Base-by-base conservation (phyloP, 495 filamentous ascomycete species). In the Hypoxylon lienhwacheense region DNA sequence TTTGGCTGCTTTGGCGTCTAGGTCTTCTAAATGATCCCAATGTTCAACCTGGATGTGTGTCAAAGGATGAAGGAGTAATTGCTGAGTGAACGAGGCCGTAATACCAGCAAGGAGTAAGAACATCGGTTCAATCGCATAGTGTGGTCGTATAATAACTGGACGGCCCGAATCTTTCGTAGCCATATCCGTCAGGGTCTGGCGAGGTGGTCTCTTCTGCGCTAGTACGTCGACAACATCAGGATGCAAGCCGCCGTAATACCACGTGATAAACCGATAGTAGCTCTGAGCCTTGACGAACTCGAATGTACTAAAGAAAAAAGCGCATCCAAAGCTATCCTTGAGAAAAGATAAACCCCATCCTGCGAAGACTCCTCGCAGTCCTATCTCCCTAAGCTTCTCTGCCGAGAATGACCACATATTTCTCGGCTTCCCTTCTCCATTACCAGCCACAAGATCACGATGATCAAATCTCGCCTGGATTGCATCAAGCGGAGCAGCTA, bases 401-500 rank as follows among this genome's bases (percentile, higher is more conserved):
- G 70, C 70, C 2, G 83, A 82, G 57, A 93, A 96, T 2, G 83
- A 74, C 88, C 88, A 96, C 82, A 96, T 90, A 61, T 80, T 90
- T 53, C 77, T 81, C 56, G 89, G 88, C 47, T 63, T 60, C n/a
- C 61, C 55, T 22, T 54, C 39, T 36, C 36, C 48, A 2, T 80
- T 81, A 5, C 82, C 82, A 47, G 81, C 73, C 5, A 89, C 71
- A 53, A 90, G 80, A 36, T 90, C 85, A 39, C 73, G 76, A 33
- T 86, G 84, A 39, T 85, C 83, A 55, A 90, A 87, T 33, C 90
- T 81, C 17, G 90, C 83, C 65, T 91, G 87, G 5, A 96, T 77
- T 3, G 91, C 91, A 65, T 96, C 91, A n/a, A 96, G 75, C 1
- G 91, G 91, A 0, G 91, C 89, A 0, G 90, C 91, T 16, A 92